phyloP scores from a whole-genome alignment of 176 grass and related monocot species.

The Neostapfia colusana region DNA sequence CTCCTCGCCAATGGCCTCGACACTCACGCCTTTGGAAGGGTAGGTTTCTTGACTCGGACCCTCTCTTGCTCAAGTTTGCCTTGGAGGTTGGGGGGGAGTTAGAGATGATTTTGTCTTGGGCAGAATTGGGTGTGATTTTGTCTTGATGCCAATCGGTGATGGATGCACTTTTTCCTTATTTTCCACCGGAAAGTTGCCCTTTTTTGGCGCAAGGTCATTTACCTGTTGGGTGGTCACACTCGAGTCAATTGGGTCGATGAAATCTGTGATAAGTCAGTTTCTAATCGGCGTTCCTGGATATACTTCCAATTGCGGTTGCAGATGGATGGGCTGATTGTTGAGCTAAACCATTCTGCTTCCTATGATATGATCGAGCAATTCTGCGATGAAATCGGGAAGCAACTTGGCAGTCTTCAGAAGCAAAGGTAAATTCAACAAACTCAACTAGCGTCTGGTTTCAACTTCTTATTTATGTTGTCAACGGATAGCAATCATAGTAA shows the following conservation, averaged over 20 bases:
- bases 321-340: constrained; percentile 72
- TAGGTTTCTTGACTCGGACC: constrained; percentile 10
- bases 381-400: constrained; percentile 61
- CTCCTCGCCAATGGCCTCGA: constrained; percentile 73
- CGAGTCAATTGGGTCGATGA: background rate
- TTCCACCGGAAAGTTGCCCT: background rate
- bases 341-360: constrained; percentile 66
- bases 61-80: background rate
- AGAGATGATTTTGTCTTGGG: background rate
- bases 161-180: background rate
- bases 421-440: constrained; percentile 46
- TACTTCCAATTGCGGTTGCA: constrained; percentile 30
- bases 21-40: constrained; percentile 70
- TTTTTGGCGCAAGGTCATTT: constrained; percentile 7
- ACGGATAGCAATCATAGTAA: constrained; percentile 14
- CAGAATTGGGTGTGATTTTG: background rate
- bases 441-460: background rate
- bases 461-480: constrained; percentile 2
- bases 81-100: no score
- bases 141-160: background rate
- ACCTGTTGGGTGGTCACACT: background rate
- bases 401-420: constrained; percentile 68
- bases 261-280: background rate
- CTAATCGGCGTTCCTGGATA: background rate
- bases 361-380: constrained; percentile 79